Base-by-base conservation (phyloP, 495 filamentous ascomycete genomes). In the Lasiosphaeriaceae sp. region DNA sequence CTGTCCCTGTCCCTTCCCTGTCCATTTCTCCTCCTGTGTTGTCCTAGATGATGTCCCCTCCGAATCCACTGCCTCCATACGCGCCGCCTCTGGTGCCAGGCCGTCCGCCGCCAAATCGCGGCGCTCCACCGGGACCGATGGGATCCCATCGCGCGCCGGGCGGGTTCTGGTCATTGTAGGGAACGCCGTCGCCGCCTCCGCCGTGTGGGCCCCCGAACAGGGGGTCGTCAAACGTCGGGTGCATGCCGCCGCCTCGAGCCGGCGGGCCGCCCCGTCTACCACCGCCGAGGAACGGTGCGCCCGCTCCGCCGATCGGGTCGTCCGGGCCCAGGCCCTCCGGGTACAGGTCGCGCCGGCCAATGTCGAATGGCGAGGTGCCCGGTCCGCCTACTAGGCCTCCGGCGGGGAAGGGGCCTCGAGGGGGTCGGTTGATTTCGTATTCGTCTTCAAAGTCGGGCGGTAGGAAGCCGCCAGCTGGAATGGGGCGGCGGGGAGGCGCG, bases 391-490 rank as follows among this genome's bases (percentile, higher is more conserved):
- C 14, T 20, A 34, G 76, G 66, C 31, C 70, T 71, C 6, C 65
- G 73, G 22, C 59, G 3, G 41, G 43, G 9, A 54, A 17, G 49
- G 37, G 75, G 16, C 82, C 80, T 17, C 83, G 81, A 0, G 81
- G 80, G 1, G 86, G 90, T 1, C 83, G 76, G 48, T 88, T 82
- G 48, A 97, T 79, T 52, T 97, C 90, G 64, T 89, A 90, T 62
- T 96, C 92, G 73, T 97, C 92, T 57, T 97, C 94, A 63, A 97
- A 97, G 19, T 83, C 91, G 3, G 94, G 94, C 0, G 91, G 90
- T 0, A 86, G 80, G 59, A 95, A 90, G 54, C 92, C 92, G n/a
- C 81, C 88, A 1, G 79, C 71, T 19, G 91, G 92, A 23, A 85
- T 70, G 1, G 88, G 88, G 9, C 76, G 80, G n/a, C 80, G 79